Evolutionary conservation across 805 yeast genomes (phyloP), one percentile per base, ranked within the genome.

Genomic region (Cyberlindnera nakhonratchasimensis): DNA sequence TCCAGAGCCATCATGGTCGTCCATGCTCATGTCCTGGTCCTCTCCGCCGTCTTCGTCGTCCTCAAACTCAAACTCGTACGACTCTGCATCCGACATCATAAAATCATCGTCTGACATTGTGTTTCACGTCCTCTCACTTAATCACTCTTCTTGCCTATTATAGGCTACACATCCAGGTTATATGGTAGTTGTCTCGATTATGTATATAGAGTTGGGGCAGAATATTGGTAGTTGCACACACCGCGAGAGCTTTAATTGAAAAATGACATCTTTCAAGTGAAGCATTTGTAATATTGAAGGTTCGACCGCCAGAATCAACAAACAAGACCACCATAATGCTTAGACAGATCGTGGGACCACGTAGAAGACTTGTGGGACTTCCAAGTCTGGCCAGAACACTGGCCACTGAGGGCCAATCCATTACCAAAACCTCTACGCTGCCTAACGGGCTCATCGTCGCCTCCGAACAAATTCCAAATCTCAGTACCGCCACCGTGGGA

Each of bases 401-500:
- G 33, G 40, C 43, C 31, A 43, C 37, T 3, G 34, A 20, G 24
- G 37, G 37, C 11, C 37, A 62, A 23, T 75, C 81, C 19, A 59
- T 63, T 23, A 78, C 87, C 23, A 67, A 73, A 59, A 85, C 89
- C 9, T 78, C 96, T 2, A 78, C 82, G 3, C 71, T 93, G 40
- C 70, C 82, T n/a, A 93, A 93, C 61, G 99, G 99, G 3, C 66
- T 93, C 33, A 91, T 97, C 0, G 96, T 91, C 29, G 99, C 98
- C 41, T 77, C 95, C 34, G 98, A 93, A 62, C 59, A 73, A 33
- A 79, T 86, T 61, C 98, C 98, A 10, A 82, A 85, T 48, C 82
- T 95, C 7, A 75, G 83, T 53, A 89, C 97, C 33, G 98, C 99
- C 47, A 93, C 99, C 2, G 96, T 93, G 12, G 99, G 98, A 3